Base-by-base conservation (phyloP, 2,329 filamentous ascomycete species). In the Pseudogymnoascus sp. region DNA sequence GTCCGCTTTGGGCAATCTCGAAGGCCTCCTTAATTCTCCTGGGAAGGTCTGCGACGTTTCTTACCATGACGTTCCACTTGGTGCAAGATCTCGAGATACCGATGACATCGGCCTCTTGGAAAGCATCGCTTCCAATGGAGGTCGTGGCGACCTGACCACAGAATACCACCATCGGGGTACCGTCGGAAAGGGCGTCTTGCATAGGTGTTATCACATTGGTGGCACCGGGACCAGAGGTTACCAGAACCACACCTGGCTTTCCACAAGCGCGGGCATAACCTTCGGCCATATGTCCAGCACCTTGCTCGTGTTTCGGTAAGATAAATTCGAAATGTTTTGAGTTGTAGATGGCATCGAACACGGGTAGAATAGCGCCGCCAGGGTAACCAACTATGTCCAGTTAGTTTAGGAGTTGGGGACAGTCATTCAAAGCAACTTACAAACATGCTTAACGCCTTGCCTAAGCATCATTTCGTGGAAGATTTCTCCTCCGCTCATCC, bases 391-490 rank as follows among this genome's bases (percentile, higher is more conserved):
- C 87, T 90, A 65, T 63, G 12, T 28, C 4, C 35, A 35, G n/a
- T 39, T 18, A 60, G 9, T 36, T 38, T 18, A 38, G 59, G 25
- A 25, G 33, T 53, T 35, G 2, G 28, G 11, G 22, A 12, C 20
- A 20, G 5, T 33, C 14, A 30, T 61, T 57, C 18, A 22, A 22
- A 30, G 30, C 18, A 41, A 57, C 90, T 72, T 81, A 96, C 91
- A 97, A 71, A 97, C 84, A 75, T 97, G 91, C 79, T 97, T 94
- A 61, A 99, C 93, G 68, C 81, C 84, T 69, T 93, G 89, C 71
- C 93, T 83, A 64, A 96, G 82, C 92, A 99, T 97, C 93, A 97
- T 97, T 78, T 97, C 93, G 75, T 97, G 92, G 76, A 97, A 96
- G 69, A 97, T 97, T 76, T 97, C 88, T 72, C 94, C 94, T 72